These are phyloP conservation scores for Starmerella roubikii DNA, from an alignment of 805 yeast species.

Conservation along the genomic window DNA sequence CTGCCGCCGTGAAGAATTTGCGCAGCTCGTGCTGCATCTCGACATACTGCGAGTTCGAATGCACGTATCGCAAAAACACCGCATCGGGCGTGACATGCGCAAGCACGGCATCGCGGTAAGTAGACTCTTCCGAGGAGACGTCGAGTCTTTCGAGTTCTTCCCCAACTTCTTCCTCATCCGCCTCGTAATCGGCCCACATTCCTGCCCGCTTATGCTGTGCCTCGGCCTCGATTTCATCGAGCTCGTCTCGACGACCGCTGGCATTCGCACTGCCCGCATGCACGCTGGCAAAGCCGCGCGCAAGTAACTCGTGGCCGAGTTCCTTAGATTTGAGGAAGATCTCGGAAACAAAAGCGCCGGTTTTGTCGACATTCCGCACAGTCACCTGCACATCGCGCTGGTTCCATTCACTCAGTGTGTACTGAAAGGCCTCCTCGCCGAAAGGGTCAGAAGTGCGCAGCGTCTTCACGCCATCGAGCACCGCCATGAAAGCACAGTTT, in stretches of 20 bases:
- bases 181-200: slow-evolving; percentile 47
- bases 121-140: slow-evolving; percentile 6
- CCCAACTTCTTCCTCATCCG: slow-evolving; percentile 25
- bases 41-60: slow-evolving; percentile 14
- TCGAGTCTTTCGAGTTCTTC: slow-evolving; percentile 21
- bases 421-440: slow-evolving; percentile 40
- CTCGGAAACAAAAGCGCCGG: slow-evolving; percentile 72
- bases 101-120: slow-evolving; percentile 27
- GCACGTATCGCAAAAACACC: slow-evolving; percentile 19
- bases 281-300: slow-evolving; percentile 48
- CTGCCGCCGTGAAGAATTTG: slow-evolving; percentile 24
- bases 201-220: slow-evolving; percentile 49
- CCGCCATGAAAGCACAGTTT: slow-evolving; percentile 51
- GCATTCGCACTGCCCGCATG: slow-evolving; percentile 53
- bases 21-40: slow-evolving; percentile 20
- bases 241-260: slow-evolving; percentile 40
- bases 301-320: slow-evolving; percentile 40
- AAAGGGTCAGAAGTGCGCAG: slow-evolving; percentile 28
- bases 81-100: slow-evolving; percentile 21
- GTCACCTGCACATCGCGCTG: slow-evolving; percentile 67
- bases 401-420: slow-evolving; percentile 39
- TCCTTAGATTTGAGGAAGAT: slow-evolving; percentile 32
- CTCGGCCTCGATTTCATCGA: slow-evolving; percentile 45
- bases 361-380: slow-evolving; percentile 54
- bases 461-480: slow-evolving; percentile 57